Evolutionary conservation across 2,329 filamentous ascomycete genomes (phyloP).

Genomic region (Aspergillus vadensis): DNA sequence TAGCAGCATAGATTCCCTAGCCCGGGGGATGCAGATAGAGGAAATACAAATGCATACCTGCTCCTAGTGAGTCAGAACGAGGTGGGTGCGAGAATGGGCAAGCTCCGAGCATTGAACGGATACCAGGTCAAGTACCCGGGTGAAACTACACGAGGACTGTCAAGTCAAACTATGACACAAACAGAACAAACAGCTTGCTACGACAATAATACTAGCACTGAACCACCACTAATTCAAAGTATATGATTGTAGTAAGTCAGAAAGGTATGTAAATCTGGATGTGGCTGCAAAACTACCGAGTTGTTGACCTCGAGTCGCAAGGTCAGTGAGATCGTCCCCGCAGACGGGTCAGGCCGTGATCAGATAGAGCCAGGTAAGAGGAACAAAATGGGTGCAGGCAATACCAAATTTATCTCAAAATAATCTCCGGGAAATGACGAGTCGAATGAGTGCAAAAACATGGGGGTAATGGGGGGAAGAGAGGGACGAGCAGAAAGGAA

Average conservation of each 20-base stretch:
- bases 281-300: neutral
- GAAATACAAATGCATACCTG: neutral
- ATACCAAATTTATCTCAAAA: constrained; percentile 13
- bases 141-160: neutral
- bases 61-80: neutral
- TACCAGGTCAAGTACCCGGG: neutral
- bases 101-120: too few species aligned
- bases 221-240: neutral
- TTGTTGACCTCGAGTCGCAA: neutral
- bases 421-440: constrained; percentile 50
- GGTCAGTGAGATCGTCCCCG: constrained; percentile 1
- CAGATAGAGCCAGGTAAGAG: neutral
- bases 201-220: too few species aligned
- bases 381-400: neutral
- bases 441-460: constrained; percentile 68
- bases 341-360: neutral
- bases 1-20: neutral
- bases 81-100: neutral
- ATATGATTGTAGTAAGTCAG: neutral
- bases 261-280: neutral
- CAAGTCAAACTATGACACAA: too few species aligned
- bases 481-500: neutral
- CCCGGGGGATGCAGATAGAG: neutral
- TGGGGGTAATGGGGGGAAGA: constrained; percentile 39
- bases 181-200: neutral